Conservation (phyloP, 108 stramenopile genomes). For the Cyclotella atomus region DNA sequence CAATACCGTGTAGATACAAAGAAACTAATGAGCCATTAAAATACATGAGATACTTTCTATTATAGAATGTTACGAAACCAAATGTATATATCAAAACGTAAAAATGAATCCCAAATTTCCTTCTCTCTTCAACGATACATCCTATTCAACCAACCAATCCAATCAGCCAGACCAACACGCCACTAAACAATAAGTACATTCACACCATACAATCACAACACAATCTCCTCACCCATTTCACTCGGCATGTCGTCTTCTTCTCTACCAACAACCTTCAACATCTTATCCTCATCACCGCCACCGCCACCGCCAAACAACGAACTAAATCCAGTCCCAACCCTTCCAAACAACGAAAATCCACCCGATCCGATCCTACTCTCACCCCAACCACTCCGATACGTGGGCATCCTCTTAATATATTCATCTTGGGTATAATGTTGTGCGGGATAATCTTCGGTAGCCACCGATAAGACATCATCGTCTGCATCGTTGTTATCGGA, state of each 20-base stretch:
- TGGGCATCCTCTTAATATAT: slow-evolving; percentile 1
- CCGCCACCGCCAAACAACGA: not conserved
- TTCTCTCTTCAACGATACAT: too few relatives aligned
- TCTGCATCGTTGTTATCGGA: not conserved
- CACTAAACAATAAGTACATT: too few relatives aligned
- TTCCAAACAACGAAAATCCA: not conserved
- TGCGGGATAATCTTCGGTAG: slow-evolving; percentile 7
- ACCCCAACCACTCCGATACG: not conserved
- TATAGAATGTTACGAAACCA: too few relatives aligned
- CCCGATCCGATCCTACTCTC: not conserved
- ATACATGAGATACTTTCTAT: too few relatives aligned
- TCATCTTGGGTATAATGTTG: not conserved
- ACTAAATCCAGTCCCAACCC: too few relatives aligned
- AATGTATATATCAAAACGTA: too few relatives aligned
- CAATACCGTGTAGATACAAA: not conserved
- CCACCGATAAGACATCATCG: slow-evolving; percentile 5
- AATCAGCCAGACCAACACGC: too few relatives aligned
- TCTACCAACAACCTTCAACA: not conserved
- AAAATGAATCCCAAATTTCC: too few relatives aligned
- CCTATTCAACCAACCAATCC: too few relatives aligned
- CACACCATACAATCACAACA: not conserved
- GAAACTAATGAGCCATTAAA: too few relatives aligned
- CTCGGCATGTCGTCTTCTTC: not conserved
- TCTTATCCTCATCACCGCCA: not conserved
- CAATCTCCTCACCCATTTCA: slow-evolving; percentile 9